Base-by-base conservation (phyloP, 352 stramenopile genomes). In the Phytophthora fragariae region DNA sequence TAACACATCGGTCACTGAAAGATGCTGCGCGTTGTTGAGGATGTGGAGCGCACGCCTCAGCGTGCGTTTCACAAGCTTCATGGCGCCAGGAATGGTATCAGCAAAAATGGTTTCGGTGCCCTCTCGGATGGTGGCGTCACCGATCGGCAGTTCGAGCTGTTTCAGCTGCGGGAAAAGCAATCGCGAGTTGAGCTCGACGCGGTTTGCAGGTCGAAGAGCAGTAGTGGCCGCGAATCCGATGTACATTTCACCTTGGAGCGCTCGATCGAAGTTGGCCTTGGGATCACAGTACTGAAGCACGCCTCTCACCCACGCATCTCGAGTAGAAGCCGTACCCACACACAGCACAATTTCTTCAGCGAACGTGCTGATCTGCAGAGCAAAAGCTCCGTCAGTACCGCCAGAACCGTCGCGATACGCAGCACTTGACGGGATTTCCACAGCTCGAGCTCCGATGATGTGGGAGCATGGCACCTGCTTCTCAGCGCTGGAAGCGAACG, bases 341-440 rank as follows among this genome's bases (percentile, higher is more conserved):
- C 85, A 93, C n/a, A 95, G 61, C 17, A 92, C 75, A 49, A 93
- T 89, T 70, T 95, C 83, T 55, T 95, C 86, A 0, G 83, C 83
- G 55, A 95, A 88, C 17, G 83, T 93, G 47, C 79, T 90, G 63
- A 95, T 86, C 62, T 92, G 80, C 12, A 95, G 68, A 17, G 79
- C 85, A 69, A 85, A 95, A 52, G 75, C 82, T 7, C 81, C 71
- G 24, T 69, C 63, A 1, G 19, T 66, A 8, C 37, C 56, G 19
- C 64, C 57, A 4, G 39, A 53, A 15, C 57, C 57, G 24, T 68
- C 56, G 14, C 17, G 39, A 54, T 72, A 76, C 12, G 56, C 55
- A 15, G 37, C 58, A 62, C 17, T 15, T 47, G 67, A 75, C 8
- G 85, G 81, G 11, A 89, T 21, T 8, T 65, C 31, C 3, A 83